A percentile compares a stretch with the other conserved stretches of the same genome.
Evolutionary conservation across 2,329 filamentous ascomycete genomes (phyloP).

Genomic region (Verticillium tricorpus): DNA sequence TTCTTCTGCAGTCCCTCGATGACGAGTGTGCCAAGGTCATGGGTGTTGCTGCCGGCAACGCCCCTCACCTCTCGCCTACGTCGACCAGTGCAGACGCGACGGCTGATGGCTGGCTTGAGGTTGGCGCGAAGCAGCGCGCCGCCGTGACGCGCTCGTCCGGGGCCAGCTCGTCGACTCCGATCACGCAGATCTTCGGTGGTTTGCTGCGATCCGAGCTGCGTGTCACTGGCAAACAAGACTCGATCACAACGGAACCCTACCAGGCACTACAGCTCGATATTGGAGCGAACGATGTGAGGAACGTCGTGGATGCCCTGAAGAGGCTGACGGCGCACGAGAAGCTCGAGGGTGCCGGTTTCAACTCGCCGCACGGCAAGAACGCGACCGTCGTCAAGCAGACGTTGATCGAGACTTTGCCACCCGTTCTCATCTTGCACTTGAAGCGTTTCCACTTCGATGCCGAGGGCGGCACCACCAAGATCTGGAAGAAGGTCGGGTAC

Average conservation of each 20-base stretch:
- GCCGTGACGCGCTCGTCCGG: constrained; percentile 85
- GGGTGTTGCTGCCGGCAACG: constrained; percentile 36
- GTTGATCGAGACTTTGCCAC: constrained; percentile 86
- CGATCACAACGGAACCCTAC: constrained; percentile 88
- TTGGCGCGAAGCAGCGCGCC: constrained; percentile 85
- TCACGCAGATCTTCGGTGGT: constrained; percentile 93
- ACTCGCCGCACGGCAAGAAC: constrained; percentile 70
- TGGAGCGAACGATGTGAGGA: constrained; percentile 77
- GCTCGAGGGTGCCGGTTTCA: constrained; percentile 73
- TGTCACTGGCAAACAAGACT: constrained; percentile 81
- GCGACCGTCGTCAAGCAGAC: constrained; percentile 82
- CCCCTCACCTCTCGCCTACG: constrained; percentile 7
- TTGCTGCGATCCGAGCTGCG: constrained; percentile 85
- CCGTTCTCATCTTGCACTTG: constrained; percentile 87
- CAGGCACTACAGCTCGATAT: constrained; percentile 95
- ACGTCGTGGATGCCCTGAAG: constrained; percentile 87
- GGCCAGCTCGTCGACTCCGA: constrained; percentile 68
- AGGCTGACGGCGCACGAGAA: constrained; percentile 79
- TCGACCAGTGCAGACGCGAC: constrained; percentile 23
- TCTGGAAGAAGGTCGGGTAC: constrained; percentile 97
- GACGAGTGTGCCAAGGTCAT: constrained; percentile 85
- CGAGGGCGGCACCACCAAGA: constrained; percentile 85
- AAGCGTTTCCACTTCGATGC: constrained; percentile 97
- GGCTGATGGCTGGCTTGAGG: constrained; percentile 81
- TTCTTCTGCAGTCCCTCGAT: constrained; percentile 86